Evolutionary conservation across 768 basidiomycete genomes (phyloP).

Genomic region (Suillus sp.): DNA sequence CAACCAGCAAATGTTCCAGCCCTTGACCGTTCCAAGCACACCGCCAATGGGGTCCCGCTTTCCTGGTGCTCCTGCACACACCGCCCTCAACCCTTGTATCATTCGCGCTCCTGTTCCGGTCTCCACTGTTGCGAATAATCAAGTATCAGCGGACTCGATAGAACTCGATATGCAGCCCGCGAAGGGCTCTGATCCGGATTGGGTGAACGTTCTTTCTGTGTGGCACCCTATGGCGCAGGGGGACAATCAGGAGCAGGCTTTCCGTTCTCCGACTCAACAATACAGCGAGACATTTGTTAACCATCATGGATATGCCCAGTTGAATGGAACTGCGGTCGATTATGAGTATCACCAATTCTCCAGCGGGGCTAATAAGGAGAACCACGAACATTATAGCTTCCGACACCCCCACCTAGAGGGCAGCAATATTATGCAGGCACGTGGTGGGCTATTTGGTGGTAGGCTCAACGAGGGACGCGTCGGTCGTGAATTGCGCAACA

Average conservation of each 20-base stretch:
- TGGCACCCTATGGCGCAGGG: constrained; percentile 22
- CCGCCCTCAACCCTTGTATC: constrained; percentile 18
- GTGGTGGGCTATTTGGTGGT: constrained; percentile 37
- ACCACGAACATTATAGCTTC: constrained; percentile 25
- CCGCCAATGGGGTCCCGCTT: constrained; percentile 23
- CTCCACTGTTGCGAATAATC: constrained; percentile 7
- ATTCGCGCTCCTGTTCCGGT: constrained; percentile 22
- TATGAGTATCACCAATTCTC: constrained; percentile 18
- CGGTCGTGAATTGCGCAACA: constrained; percentile 57
- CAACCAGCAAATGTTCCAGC: constrained; percentile 35
- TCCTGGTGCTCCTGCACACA: constrained; percentile 19
- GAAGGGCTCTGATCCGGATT: constrained; percentile 48
- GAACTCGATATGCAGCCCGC: constrained; percentile 35
- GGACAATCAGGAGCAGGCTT: constrained; percentile 12
- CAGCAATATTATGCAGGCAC: constrained; percentile 21
- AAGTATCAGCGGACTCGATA: neutral
- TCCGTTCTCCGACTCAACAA: constrained; percentile 27
- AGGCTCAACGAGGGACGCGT: constrained; percentile 33
- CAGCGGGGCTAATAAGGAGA: constrained; percentile 42
- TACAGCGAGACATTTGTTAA: neutral
- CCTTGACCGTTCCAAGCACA: constrained; percentile 30
- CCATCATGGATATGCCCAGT: constrained; percentile 18
- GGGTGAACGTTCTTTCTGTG: constrained; percentile 43
- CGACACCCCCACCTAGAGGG: constrained; percentile 18
- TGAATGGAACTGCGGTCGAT: constrained; percentile 10